Conservation (phyloP, 1,139 yeast genomes). For the Candida sp. region DNA sequence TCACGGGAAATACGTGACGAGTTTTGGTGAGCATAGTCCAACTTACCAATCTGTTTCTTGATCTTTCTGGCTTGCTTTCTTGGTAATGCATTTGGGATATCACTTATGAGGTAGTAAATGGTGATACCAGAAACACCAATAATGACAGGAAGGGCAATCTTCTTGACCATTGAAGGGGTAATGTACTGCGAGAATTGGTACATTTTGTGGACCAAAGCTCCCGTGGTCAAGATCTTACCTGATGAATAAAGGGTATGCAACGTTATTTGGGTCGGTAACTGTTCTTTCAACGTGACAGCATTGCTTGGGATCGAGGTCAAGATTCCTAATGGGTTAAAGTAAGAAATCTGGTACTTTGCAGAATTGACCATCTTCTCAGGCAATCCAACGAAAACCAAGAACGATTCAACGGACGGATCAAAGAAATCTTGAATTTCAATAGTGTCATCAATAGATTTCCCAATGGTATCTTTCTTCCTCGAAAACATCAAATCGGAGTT, state of each 20-base stretch:
- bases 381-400: constrained; percentile 47
- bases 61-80: constrained; percentile 80
- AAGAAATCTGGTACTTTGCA: constrained; percentile 32
- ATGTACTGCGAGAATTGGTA: constrained; percentile 32
- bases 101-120: constrained; percentile 69
- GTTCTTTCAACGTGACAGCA: constrained; percentile 35
- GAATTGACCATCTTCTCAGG: constrained; percentile 35
- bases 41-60: constrained; percentile 57
- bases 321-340: constrained; percentile 39
- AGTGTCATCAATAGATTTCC: constrained; percentile 60
- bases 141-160: constrained; percentile 48
- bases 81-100: constrained; percentile 90
- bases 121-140: constrained; percentile 62
- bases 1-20: constrained; percentile 83
- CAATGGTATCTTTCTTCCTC: constrained; percentile 65
- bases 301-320: constrained; percentile 35
- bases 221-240: constrained; percentile 47
- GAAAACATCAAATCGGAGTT: constrained; percentile 86
- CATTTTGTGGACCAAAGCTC: constrained; percentile 40
- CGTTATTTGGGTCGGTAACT: constrained; percentile 43
- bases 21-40: constrained; percentile 81
- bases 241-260: constrained; percentile 49
- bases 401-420: constrained; percentile 72
- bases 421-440: constrained; percentile 73
- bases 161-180: constrained; percentile 34